Percentiles rank a stretch among this genome's conserved stretches.
phyloP scores from a whole-genome alignment of 139 green algal species.

The Edaphochlamys debaryana region DNA sequence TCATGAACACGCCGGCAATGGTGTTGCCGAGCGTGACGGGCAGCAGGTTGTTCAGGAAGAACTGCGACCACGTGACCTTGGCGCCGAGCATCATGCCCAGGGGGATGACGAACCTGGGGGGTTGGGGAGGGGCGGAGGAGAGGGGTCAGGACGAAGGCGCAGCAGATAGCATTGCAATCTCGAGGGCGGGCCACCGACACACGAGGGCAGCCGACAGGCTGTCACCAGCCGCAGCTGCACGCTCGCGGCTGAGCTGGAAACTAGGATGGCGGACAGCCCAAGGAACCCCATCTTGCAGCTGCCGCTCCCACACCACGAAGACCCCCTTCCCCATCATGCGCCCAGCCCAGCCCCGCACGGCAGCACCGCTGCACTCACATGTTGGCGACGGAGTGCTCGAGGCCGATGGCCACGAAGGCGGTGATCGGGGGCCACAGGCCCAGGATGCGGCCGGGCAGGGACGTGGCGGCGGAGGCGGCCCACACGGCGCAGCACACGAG shows the following conservation, averaged over 20 bases:
- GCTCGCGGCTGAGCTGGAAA: too few species aligned
- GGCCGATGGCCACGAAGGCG: constrained; percentile 87
- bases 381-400: constrained; percentile 79
- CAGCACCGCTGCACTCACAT: too few species aligned
- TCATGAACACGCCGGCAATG: constrained; percentile 42
- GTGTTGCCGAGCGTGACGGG: constrained; percentile 86
- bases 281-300: too few species aligned
- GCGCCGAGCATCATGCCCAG: constrained; percentile 55
- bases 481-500: constrained; percentile 93
- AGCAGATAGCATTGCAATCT: neutral
- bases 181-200: too few species aligned
- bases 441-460: constrained; percentile 84
- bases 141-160: neutral
- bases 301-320: too few species aligned
- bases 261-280: too few species aligned
- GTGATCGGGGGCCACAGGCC: constrained; percentile 80
- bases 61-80: constrained; percentile 73
- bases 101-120: constrained; percentile 86
- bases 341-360: too few species aligned
- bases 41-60: constrained; percentile 87
- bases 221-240: too few species aligned
- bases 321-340: too few species aligned
- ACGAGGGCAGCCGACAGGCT: too few species aligned
- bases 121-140: neutral
- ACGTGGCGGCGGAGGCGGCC: constrained; percentile 69